A percentile compares a stretch with the other conserved stretches of the same genome.
Evolutionary conservation across 2,329 filamentous ascomycete genomes (phyloP).

Genomic region (Arthroderma sp.): DNA sequence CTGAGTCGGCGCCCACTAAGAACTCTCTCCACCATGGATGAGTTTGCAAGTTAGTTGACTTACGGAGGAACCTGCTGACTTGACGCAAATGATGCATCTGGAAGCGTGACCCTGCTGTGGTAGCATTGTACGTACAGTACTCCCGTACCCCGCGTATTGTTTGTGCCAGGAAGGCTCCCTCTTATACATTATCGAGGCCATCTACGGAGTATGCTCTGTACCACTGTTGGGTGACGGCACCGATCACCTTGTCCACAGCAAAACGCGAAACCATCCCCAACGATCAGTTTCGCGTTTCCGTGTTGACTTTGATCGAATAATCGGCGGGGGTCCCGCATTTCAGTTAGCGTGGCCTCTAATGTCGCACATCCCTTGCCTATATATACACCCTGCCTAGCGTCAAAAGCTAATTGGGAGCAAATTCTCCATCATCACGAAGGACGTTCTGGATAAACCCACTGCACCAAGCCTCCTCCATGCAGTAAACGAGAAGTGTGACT

Average conservation of each 20-base stretch:
- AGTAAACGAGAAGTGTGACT: conserved; percentile 6
- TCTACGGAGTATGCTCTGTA: too few relatives aligned
- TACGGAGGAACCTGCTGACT: conserved; percentile 1
- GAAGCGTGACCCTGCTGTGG: neutral
- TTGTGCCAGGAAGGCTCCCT: too few relatives aligned
- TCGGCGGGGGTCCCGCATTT: neutral
- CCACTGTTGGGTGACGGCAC: too few relatives aligned
- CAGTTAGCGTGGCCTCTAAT: neutral
- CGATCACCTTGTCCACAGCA: too few relatives aligned
- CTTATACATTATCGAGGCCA: too few relatives aligned
- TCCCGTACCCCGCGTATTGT: too few relatives aligned
- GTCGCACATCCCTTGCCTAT: neutral
- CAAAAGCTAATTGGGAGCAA: neutral
- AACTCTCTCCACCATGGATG: neutral
- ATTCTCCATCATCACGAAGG: conserved; percentile 6
- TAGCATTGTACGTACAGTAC: neutral
- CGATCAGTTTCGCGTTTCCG: too few relatives aligned
- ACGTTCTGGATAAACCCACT: conserved; percentile 1
- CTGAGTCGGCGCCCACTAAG: neutral
- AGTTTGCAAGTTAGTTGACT: neutral
- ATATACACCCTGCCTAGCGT: neutral
- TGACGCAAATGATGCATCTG: neutral
- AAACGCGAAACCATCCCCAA: too few relatives aligned
- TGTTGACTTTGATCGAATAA: neutral
- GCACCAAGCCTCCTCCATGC: conserved; percentile 1